Percentiles rank a stretch among this genome's conserved stretches.
Evolutionary conservation across 176 grass and related monocot species (phyloP).

Genomic region (Carex scoparia): DNA sequence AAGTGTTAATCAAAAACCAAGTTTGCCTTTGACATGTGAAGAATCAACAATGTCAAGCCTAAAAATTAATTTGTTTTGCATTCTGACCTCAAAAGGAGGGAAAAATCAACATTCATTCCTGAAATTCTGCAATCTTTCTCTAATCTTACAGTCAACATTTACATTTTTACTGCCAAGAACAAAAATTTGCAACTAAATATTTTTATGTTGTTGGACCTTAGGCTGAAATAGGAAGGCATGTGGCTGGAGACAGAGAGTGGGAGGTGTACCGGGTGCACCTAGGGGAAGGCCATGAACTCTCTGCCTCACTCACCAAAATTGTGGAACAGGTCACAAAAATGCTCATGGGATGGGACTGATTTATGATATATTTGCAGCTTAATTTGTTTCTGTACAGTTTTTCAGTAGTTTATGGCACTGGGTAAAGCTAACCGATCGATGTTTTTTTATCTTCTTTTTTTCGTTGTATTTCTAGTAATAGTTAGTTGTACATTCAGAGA

Average conservation of each 20-base stretch:
- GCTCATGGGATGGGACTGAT: conserved; percentile 77
- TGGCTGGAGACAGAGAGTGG: conserved; percentile 60
- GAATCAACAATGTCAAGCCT: neutral
- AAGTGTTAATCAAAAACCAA: neutral
- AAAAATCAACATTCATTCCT: neutral
- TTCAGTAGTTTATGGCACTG: neutral
- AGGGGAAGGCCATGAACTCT: conserved; percentile 47
- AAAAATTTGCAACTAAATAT: neutral
- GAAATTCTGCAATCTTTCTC: neutral
- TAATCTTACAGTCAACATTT: neutral
- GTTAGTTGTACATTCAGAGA: neutral
- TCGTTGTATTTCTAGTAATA: neutral
- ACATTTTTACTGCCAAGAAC: neutral
- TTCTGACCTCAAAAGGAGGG: neutral
- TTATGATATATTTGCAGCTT: neutral
- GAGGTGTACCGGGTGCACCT: conserved; percentile 70
- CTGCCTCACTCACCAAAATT: conserved; percentile 31
- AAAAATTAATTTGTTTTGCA: neutral
- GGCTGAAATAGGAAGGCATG: conserved; percentile 76
- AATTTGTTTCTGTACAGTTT: neutral
- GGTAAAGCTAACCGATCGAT: neutral
- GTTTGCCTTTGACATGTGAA: neutral
- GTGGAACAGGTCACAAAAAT: conserved; percentile 53
- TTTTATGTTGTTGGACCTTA: conserved; percentile 15
- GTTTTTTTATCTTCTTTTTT: neutral